Percentiles rank a stretch among this genome's conserved stretches.
These are phyloP conservation scores for Colletotrichum ledebouriae DNA, from an alignment of 2,329 filamentous ascomycete genomes.

Conservation along the genomic window DNA sequence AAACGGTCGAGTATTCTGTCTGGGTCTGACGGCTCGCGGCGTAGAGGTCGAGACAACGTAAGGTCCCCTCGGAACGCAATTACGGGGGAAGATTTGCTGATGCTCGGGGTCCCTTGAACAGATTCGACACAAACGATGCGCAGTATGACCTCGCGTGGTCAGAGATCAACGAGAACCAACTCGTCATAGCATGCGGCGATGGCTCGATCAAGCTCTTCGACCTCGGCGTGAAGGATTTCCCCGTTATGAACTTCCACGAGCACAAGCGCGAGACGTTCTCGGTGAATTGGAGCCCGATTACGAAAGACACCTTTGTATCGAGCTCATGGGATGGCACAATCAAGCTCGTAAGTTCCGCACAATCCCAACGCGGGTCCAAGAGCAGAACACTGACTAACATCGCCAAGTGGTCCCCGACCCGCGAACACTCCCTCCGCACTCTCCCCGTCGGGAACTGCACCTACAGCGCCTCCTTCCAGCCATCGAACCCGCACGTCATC, in stretches of 20 bases:
- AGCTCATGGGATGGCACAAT: slow-evolving; percentile 97
- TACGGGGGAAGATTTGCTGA: neutral
- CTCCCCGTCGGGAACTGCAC: slow-evolving; percentile 94
- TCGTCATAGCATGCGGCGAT: slow-evolving; percentile 90
- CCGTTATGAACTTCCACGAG: slow-evolving; percentile 92
- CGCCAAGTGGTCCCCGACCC: slow-evolving; percentile 83
- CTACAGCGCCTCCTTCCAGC: slow-evolving; percentile 92
- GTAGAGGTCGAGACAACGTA: slow-evolving; percentile 88
- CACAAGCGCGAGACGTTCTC: slow-evolving; percentile 94
- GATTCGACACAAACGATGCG: slow-evolving; percentile 96
- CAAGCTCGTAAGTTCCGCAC: slow-evolving; percentile 75
- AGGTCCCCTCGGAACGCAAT: slow-evolving; percentile 42
- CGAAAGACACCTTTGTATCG: slow-evolving; percentile 91
- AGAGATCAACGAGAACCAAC: slow-evolving; percentile 95
- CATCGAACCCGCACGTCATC: slow-evolving; percentile 86
- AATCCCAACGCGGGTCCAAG: neutral
- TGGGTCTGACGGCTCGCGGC: slow-evolving; percentile 85
- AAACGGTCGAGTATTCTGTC: slow-evolving; percentile 89
- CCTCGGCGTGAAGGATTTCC: slow-evolving; percentile 83
- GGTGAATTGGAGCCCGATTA: slow-evolving; percentile 90
- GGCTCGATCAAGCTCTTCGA: slow-evolving; percentile 97
- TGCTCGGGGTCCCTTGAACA: slow-evolving; percentile 51
- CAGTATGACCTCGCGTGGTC: slow-evolving; percentile 97
- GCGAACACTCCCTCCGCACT: slow-evolving; percentile 81
- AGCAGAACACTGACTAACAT: neutral